Base-by-base conservation (phyloP, 345 rosid species). In the Syzygium aromaticum region DNA sequence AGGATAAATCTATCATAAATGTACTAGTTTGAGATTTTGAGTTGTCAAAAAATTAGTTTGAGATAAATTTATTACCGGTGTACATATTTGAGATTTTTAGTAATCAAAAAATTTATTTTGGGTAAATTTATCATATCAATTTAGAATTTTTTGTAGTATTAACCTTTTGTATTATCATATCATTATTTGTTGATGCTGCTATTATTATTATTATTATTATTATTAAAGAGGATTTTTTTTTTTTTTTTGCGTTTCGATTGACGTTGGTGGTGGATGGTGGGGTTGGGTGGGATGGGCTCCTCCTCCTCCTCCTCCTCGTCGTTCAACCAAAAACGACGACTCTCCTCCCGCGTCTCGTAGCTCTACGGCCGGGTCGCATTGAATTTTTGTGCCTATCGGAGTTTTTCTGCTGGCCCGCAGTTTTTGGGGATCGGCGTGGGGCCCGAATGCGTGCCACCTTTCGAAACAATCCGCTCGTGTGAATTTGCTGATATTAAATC, bases 1-100 rank as follows among this genome's bases (percentile, higher is more conserved):
- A 43, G 7, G 46, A 4, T 1, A 43, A 43, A 43, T 43, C 1
- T 6, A 5, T 43, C 7, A 43, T 1, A 43, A 43, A 43, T 43
- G 1, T 43, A 43, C 7, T 7, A 43, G 7, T 43, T 43, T 43
- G 1, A 1, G 46, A 1, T 43, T 43, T 43, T 43, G 5, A 0
- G 7, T 1, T 1, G 7, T 43, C 46, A 43, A 43, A 43, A 43
- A 43, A 43, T 43, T 43, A 43, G 46, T 43, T 43, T 5, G 1
- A 7, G 1, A 43, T 5, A 43, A 43, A 43, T 43, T 43, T 43
- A 6, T 43, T 7, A 6, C 7, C 5, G 43, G 46, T 43, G 1
- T 43, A 43, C 1, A 0, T 1, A 1, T 43, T 43, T 43, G 43
- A 1, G 7, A 43, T 43, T 43, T 43, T 43, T 43, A 1, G 1